Conservation (phyloP, 2,329 filamentous ascomycete species). For the Akanthomyces uredinophilus region DNA sequence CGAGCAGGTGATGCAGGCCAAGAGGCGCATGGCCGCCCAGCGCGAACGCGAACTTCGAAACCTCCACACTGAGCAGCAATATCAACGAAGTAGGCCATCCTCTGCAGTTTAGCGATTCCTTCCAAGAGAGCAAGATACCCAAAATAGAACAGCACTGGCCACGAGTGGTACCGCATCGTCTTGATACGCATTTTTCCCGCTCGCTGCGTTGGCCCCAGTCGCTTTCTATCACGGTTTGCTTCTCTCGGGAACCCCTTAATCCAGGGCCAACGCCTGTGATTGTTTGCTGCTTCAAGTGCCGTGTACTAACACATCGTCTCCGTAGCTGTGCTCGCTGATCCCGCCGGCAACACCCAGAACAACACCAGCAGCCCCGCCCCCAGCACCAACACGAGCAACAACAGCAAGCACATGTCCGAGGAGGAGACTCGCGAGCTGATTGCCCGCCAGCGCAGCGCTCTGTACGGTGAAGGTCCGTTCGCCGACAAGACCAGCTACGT, state of each 20-base stretch:
- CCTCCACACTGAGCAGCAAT: constrained; percentile 99
- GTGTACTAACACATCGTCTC: constrained; percentile 34
- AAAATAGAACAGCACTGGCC: constrained; percentile 30
- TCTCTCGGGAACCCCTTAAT: background rate
- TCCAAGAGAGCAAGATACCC: constrained; percentile 24
- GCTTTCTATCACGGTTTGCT: constrained; percentile 14
- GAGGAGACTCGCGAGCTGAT: constrained; percentile 95
- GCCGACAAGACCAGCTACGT: constrained; percentile 62
- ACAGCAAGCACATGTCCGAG: constrained; percentile 83
- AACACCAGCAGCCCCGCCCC: constrained; percentile 5
- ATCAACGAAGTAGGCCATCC: constrained; percentile 95
- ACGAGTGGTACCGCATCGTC: constrained; percentile 19
- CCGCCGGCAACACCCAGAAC: constrained; percentile 23
- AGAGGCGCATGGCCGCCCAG: constrained; percentile 98
- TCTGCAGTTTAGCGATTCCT: constrained; percentile 62
- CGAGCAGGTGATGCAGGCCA: constrained; percentile 98
- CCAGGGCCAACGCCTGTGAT: constrained; percentile 10
- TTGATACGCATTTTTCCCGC: constrained; percentile 18
- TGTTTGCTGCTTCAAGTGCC: constrained; percentile 21
- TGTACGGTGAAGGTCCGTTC: constrained; percentile 76
- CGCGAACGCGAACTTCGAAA: constrained; percentile 98
- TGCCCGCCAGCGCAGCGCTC: constrained; percentile 86
- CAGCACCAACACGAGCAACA: constrained; percentile 21
- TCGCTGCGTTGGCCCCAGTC: constrained; percentile 12
- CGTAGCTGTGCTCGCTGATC: constrained; percentile 49